A percentile compares a stretch with the other conserved stretches of the same genome.
phyloP scores from a whole-genome alignment of 176 grass and related monocot species.

The Carex littledalei region DNA sequence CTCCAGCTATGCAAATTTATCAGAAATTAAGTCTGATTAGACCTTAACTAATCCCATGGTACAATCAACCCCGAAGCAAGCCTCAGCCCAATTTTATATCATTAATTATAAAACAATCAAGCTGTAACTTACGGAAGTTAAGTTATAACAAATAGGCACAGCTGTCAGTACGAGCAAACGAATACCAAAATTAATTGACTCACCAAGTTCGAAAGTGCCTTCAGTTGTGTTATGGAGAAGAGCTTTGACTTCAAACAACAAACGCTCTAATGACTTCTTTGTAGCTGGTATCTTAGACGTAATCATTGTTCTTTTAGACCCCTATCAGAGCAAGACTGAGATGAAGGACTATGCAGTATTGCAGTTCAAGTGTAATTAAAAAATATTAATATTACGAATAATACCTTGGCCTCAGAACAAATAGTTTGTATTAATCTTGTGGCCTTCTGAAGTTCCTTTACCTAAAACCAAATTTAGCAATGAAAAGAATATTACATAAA shows the following conservation, averaged over 20 bases:
- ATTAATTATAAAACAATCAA: not conserved
- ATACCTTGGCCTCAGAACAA: constrained; percentile 82
- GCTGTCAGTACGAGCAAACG: not conserved
- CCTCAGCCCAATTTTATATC: not conserved
- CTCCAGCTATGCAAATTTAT: not conserved
- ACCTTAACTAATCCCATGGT: not conserved
- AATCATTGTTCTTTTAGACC: constrained; percentile 73
- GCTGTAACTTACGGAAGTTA: not conserved
- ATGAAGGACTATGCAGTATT: not conserved
- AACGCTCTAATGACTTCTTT: constrained; percentile 72
- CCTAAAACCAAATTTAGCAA: constrained; percentile 35
- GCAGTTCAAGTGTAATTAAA: not conserved
- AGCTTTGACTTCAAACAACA: constrained; percentile 75
- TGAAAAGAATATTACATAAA: not conserved
- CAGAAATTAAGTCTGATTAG: not conserved
- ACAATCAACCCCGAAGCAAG: not conserved
- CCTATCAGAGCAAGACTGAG: constrained; percentile 28
- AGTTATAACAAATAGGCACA: not conserved
- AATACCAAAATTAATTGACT: constrained; percentile 1
- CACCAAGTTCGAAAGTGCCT: constrained; percentile 51
- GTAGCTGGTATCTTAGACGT: constrained; percentile 74
- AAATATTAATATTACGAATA: not conserved
- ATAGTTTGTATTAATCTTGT: constrained; percentile 84
- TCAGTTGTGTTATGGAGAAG: constrained; percentile 54
- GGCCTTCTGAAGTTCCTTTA: constrained; percentile 68